Conservation (phyloP, 371 early-diverging fungal species). For the Caulochytrium protostelioides region DNA sequence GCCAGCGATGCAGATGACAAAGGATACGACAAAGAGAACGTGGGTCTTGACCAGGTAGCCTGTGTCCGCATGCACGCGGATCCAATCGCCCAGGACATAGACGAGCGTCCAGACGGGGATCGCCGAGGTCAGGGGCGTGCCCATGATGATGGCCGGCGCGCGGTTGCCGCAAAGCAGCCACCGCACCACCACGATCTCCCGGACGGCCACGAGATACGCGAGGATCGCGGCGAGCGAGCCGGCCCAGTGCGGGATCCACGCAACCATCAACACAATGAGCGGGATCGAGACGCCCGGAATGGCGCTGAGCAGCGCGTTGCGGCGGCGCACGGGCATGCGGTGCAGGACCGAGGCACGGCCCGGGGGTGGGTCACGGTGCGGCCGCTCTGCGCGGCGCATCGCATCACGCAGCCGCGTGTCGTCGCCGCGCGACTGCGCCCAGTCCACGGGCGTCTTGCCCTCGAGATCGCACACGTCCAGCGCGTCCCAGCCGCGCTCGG, state of each 20-base stretch:
- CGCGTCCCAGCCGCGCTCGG: constrained; percentile 12
- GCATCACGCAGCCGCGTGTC: neutral
- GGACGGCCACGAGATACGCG: constrained; percentile 1
- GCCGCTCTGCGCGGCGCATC: neutral
- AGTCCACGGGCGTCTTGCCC: constrained; percentile 21
- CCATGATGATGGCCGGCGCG: constrained; percentile 26
- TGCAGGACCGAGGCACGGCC: too few relatives aligned
- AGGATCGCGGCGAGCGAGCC: constrained; percentile 2
- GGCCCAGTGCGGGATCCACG: constrained; percentile 11
- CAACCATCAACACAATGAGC: constrained; percentile 11
- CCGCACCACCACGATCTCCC: constrained; percentile 23
- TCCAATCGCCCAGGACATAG: neutral
- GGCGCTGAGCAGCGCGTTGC: constrained; percentile 6
- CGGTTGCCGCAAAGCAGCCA: constrained; percentile 37
- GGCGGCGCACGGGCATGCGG: neutral
- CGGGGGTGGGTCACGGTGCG: too few relatives aligned
- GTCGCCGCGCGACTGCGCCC: constrained; percentile 18
- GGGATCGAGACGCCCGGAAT: constrained; percentile 12
- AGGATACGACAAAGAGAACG: constrained; percentile 33
- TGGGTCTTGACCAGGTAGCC: constrained; percentile 36
- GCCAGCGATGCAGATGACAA: constrained; percentile 33
- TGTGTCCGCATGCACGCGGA: constrained; percentile 23
- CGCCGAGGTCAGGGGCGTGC: constrained; percentile 3
- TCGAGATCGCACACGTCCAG: constrained; percentile 12
- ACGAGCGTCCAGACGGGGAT: neutral